These are phyloP conservation scores for Coprinopsis marcescibilis DNA, from an alignment of 768 basidiomycete species.

Conservation along the genomic window DNA sequence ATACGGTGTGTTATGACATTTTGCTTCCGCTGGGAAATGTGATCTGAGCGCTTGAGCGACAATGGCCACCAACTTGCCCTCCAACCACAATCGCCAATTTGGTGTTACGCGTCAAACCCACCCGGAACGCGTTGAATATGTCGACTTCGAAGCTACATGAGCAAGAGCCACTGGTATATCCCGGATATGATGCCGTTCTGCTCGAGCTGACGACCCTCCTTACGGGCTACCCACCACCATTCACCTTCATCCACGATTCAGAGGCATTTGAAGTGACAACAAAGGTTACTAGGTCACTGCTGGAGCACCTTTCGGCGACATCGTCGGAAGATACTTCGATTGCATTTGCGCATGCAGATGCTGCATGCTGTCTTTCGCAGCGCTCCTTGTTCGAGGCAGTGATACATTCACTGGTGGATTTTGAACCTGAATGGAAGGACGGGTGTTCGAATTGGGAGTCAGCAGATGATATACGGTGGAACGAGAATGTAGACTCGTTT, in stretches of 20 bases:
- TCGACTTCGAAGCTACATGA: not conserved
- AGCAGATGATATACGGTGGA: conserved; percentile 41
- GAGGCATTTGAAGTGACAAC: conserved; percentile 41
- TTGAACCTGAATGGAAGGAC: conserved; percentile 52
- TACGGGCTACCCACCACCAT: conserved; percentile 47
- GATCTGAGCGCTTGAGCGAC: too few species aligned
- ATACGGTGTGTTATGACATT: too few species aligned
- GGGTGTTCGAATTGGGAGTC: conserved; percentile 57
- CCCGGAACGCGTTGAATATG: too few species aligned
- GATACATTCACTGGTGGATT: conserved; percentile 53
- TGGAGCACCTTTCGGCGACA: conserved; percentile 21
- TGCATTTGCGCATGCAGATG: conserved; percentile 44
- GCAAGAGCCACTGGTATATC: not conserved
- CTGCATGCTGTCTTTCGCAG: conserved; percentile 53
- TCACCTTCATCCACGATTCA: conserved; percentile 63
- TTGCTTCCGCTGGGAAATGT: too few species aligned
- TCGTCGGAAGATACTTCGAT: conserved; percentile 21
- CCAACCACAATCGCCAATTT: too few species aligned
- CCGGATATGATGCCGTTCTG: conserved; percentile 23
- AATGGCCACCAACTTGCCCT: not conserved
- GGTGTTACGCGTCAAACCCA: too few species aligned
- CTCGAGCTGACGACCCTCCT: conserved; percentile 33
- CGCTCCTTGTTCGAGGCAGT: conserved; percentile 62
- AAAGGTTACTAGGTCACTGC: conserved; percentile 33
- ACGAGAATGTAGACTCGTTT: conserved; percentile 63